A percentile compares a stretch with the other conserved stretches of the same genome.
These are phyloP conservation scores for Puccinia coronata DNA, from an alignment of 1,284 basidiomycete species.

Conservation along the genomic window DNA sequence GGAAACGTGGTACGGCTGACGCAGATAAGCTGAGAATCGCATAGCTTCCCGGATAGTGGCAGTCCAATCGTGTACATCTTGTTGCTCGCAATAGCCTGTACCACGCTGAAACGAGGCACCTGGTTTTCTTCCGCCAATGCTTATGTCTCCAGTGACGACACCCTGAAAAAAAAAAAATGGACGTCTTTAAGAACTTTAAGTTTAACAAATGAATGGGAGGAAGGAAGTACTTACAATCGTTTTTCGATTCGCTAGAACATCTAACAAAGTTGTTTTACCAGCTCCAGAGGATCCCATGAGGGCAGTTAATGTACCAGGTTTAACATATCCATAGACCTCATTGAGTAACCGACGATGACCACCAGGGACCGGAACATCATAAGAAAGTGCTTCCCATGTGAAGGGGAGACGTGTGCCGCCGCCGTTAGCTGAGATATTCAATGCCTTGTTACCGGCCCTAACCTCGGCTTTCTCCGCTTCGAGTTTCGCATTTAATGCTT, in stretches of 20 bases:
- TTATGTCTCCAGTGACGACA: slow-evolving; percentile 59
- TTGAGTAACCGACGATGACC: slow-evolving; percentile 61
- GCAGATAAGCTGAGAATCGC: slow-evolving; percentile 66
- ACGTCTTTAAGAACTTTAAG: too few species aligned
- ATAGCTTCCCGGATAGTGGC: slow-evolving; percentile 68
- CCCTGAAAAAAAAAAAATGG: slow-evolving; percentile 52
- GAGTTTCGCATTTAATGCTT: slow-evolving; percentile 68
- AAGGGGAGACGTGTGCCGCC: slow-evolving; percentile 66
- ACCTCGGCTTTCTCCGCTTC: slow-evolving; percentile 65
- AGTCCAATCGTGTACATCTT: slow-evolving; percentile 71
- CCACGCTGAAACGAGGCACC: slow-evolving; percentile 63
- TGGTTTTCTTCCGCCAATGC: slow-evolving; percentile 63
- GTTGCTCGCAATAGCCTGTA: slow-evolving; percentile 65
- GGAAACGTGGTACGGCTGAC: slow-evolving; percentile 63
- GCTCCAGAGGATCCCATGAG: slow-evolving; percentile 61
- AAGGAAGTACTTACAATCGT: too few species aligned
- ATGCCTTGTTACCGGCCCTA: slow-evolving; percentile 68
- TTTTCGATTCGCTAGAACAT: slow-evolving; percentile 65
- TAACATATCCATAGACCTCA: slow-evolving; percentile 63
- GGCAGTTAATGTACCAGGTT: slow-evolving; percentile 63
- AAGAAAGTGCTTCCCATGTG: slow-evolving; percentile 62
- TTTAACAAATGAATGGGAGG: too few species aligned
- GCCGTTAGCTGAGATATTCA: slow-evolving; percentile 70
- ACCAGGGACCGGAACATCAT: slow-evolving; percentile 61
- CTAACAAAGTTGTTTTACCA: slow-evolving; percentile 63